Evolutionary conservation across 2,329 filamentous ascomycete species (phyloP), one percentile per base, ranked within the genome.

Genomic region (Paracorniculantispora psalliotae): DNA sequence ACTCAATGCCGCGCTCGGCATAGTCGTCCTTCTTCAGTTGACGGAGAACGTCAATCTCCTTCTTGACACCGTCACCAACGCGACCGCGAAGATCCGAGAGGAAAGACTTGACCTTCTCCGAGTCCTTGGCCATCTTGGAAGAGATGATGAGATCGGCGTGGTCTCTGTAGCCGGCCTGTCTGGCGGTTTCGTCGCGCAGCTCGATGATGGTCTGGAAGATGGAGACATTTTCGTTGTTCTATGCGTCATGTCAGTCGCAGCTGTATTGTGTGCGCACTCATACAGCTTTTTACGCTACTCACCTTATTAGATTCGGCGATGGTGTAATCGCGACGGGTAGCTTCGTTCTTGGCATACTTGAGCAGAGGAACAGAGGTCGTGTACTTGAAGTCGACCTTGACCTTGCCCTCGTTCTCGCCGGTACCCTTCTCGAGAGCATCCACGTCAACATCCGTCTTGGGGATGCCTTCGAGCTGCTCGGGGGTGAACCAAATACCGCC

Each of bases 121-220:
- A 81, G 1, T 81, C 86, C 79, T 92, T 92, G 49, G 90, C 89
- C 90, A 94, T 94, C 81, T 92, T 93, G 67, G 90, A 85, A 68
- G 92, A 89, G 41, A 94, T 87, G 49, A 83, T 79, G 71, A 92
- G 87, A 50, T 86, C 82, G 19, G 90, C 90, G 69, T 93, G 89
- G 68, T 91, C 85, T 6, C 84, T 80, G 71, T 92, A 94, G 13
- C 89, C 89, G 1, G 93, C 79, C 50, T 93, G 79, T 54, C 88
- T 83, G 13, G 90, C 91, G 19, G 85, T 87, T 71, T 93, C 89
- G 65, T 93, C 89, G 10, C 91, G 86, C 26, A 93, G 82, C 12
- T 87, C 73, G 54, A 94, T 80, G 30, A 89, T 84, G 69, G 92
- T 89, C 63, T 83, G 84, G 79, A 94, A 93, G 10, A 92, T 77